Evolutionary conservation across 768 basidiomycete genomes (phyloP).

Genomic region (Suillus discolor): DNA sequence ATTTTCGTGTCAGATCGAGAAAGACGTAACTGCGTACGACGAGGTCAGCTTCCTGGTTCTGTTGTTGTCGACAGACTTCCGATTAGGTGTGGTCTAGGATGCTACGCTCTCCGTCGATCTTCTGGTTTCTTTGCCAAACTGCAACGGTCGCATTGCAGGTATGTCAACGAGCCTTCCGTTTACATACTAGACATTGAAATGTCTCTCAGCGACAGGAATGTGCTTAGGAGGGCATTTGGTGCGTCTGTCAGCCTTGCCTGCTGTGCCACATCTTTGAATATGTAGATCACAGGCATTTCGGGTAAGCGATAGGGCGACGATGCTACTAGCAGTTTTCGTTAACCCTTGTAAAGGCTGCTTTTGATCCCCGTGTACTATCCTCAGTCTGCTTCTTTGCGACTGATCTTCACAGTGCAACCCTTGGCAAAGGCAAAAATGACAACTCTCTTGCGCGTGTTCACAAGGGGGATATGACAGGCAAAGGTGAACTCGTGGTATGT

Average conservation of each 20-base stretch:
- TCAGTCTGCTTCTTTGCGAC: constrained; percentile 96
- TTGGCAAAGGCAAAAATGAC: constrained; percentile 84
- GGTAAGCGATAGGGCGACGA: constrained; percentile 30
- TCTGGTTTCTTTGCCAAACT: constrained; percentile 70
- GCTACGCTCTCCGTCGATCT: constrained; percentile 77
- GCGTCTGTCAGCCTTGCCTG: constrained; percentile 22
- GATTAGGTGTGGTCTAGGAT: constrained; percentile 51
- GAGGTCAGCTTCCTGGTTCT: constrained; percentile 51
- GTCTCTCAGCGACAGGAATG: constrained; percentile 76
- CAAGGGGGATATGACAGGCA: constrained; percentile 74
- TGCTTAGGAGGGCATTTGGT: constrained; percentile 88
- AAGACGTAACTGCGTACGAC: constrained; percentile 84
- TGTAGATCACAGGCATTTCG: constrained; percentile 47
- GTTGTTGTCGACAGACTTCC: not conserved
- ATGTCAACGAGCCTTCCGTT: constrained; percentile 18
- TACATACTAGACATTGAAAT: constrained; percentile 11
- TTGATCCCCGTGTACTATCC: constrained; percentile 80
- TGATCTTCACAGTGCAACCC: constrained; percentile 85
- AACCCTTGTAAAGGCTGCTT: constrained; percentile 65
- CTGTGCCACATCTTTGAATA: constrained; percentile 7
- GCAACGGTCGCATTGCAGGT: constrained; percentile 92
- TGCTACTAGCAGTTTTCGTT: constrained; percentile 2
- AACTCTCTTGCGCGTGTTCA: constrained; percentile 75
- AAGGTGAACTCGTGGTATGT: constrained; percentile 83
- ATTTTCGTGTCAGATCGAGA: constrained; percentile 69